phyloP scores from a whole-genome alignment of 2,329 filamentous ascomycete genomes.

The Metarhizium album region DNA sequence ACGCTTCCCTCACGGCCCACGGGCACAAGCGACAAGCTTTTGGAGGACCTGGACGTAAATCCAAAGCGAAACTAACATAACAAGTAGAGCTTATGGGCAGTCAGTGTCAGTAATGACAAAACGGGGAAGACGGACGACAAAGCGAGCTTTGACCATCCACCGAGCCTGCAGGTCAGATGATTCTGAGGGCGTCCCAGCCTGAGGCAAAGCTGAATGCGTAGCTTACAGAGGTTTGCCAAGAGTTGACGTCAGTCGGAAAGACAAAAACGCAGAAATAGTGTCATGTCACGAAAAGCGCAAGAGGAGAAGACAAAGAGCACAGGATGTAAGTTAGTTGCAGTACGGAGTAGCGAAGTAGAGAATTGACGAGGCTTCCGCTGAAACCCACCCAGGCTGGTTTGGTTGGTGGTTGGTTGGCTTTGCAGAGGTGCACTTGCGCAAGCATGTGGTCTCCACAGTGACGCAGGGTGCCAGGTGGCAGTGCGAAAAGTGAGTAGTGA shows the following conservation, averaged over 20 bases:
- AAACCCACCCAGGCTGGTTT: not conserved
- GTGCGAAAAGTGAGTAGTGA: too few relatives aligned
- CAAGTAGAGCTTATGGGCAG: not conserved
- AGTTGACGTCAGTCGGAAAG: not conserved
- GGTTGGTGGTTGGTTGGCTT: not conserved
- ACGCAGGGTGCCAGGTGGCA: conserved; percentile 12
- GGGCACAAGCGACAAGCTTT: not conserved
- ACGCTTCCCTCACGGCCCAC: not conserved
- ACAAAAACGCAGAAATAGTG: not conserved
- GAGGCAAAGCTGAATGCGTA: not conserved
- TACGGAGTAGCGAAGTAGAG: not conserved
- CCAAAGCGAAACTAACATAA: not conserved
- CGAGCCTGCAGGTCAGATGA: not conserved
- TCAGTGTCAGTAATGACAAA: not conserved
- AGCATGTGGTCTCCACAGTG: conserved; percentile 14
- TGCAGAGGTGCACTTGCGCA: not conserved
- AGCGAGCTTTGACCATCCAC: not conserved
- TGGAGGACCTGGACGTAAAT: not conserved
- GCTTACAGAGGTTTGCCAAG: not conserved
- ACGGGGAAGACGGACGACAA: not conserved
- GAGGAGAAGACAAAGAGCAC: not conserved
- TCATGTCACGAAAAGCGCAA: not conserved
- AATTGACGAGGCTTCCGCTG: not conserved
- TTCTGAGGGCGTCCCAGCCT: not conserved
- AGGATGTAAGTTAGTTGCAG: too few relatives aligned